These are phyloP conservation scores for Toxoplasma gondii DNA, from an alignment of 169 alveolate genomes.

Conservation along the genomic window DNA sequence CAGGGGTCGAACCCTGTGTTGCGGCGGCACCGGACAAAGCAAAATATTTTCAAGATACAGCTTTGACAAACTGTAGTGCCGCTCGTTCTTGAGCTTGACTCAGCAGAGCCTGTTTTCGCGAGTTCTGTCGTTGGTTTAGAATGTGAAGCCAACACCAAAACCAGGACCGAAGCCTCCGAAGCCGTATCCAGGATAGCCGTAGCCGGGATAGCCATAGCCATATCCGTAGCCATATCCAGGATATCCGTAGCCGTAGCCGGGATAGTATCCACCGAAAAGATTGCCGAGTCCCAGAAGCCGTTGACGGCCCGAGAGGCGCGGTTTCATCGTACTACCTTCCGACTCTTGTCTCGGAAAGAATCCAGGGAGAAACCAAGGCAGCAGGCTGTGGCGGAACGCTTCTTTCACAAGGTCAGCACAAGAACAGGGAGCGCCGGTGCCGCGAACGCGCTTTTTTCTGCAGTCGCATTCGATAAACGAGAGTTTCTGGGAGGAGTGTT, in stretches of 20 bases:
- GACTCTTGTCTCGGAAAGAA: background rate
- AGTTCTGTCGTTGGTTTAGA: background rate
- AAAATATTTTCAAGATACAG: no score
- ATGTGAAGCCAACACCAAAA: background rate
- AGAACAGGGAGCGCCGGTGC: background rate
- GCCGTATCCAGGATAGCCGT: background rate
- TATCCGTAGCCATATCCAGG: background rate
- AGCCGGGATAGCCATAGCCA: background rate
- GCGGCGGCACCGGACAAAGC: no score
- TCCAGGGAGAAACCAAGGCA: background rate
- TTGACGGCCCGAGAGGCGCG: background rate
- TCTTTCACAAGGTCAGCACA: background rate
- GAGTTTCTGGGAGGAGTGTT: background rate
- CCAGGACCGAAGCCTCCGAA: background rate
- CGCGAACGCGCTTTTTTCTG: background rate
- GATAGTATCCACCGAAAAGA: background rate
- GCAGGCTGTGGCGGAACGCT: background rate
- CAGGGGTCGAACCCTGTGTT: no score
- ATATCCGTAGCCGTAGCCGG: background rate
- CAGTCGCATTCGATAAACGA: background rate
- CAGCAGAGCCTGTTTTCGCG: no score
- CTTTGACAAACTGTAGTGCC: no score
- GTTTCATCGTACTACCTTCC: background rate
- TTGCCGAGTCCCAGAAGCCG: background rate
- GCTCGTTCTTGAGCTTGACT: no score